These are phyloP conservation scores for Plenodomus lindquistii DNA, from an alignment of 2,329 filamentous ascomycete species.

Conservation along the genomic window DNA sequence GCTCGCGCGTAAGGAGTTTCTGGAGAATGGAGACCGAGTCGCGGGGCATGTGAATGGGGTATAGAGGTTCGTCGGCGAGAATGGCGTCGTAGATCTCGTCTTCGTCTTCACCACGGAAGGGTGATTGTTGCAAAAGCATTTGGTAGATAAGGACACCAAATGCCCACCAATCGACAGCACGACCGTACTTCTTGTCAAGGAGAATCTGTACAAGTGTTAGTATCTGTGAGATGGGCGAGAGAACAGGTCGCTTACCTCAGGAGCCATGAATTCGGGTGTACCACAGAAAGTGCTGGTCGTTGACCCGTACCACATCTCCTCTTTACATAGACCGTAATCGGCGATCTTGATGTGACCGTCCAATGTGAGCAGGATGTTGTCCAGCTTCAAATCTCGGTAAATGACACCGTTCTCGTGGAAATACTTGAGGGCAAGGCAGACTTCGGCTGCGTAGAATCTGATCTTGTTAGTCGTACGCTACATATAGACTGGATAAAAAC, in stretches of 20 bases:
- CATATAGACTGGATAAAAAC: conserved; percentile 41
- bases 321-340: conserved; percentile 98
- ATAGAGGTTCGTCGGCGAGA: conserved; percentile 93
- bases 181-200: conserved; percentile 96
- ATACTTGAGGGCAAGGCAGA: conserved; percentile 95
- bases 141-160: conserved; percentile 99
- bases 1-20: conserved; percentile 93
- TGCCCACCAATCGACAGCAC: conserved; percentile 99
- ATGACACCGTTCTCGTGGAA: conserved; percentile 99
- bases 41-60: conserved; percentile 97
- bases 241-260: conserved; percentile 67
- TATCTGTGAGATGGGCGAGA: neutral
- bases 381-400: conserved; percentile 80
- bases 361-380: conserved; percentile 89
- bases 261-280: conserved; percentile 99
- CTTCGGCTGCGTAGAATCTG: conserved; percentile 95
- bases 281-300: conserved; percentile 98
- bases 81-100: conserved; percentile 99
- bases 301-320: conserved; percentile 99
- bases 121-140: conserved; percentile 98
- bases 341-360: conserved; percentile 99
- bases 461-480: conserved; percentile 14
- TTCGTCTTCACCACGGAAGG: conserved; percentile 97
- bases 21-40: conserved; percentile 97
- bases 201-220: conserved; percentile 66